A percentile compares a stretch with the other conserved stretches of the same genome.
Evolutionary conservation across 306 rosid species (phyloP).

Genomic region (Ochetophila trinervis): DNA sequence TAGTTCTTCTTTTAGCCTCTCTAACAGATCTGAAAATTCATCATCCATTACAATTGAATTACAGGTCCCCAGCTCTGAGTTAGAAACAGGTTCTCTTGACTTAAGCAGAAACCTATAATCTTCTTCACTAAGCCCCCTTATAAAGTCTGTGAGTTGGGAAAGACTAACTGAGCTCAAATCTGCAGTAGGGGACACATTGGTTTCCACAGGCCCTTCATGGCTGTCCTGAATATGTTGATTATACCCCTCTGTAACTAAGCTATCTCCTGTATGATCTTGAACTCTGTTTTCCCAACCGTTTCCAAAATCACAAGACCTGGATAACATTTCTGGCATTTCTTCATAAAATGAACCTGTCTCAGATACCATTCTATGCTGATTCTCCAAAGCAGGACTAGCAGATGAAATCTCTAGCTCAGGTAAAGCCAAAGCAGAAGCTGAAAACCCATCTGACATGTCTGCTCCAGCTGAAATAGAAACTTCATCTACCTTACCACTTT

Average conservation of each 20-base stretch:
- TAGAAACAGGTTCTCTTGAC: slow-evolving; percentile 43
- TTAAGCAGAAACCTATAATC: slow-evolving; percentile 47
- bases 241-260: slow-evolving; percentile 25
- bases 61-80: slow-evolving; percentile 29
- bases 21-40: slow-evolving; percentile 42
- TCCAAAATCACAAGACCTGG: slow-evolving; percentile 39
- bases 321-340: slow-evolving; percentile 26
- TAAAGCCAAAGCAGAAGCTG: slow-evolving; percentile 28
- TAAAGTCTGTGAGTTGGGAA: slow-evolving; percentile 49
- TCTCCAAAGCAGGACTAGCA: slow-evolving; percentile 29
- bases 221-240: slow-evolving; percentile 28
- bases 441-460: slow-evolving; percentile 31
- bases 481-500: slow-evolving; percentile 33
- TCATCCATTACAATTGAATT: slow-evolving; percentile 25
- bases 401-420: slow-evolving; percentile 32
- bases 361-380: slow-evolving; percentile 25
- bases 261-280: slow-evolving; percentile 24
- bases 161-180: slow-evolving; percentile 45
- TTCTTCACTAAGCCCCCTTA: slow-evolving; percentile 55
- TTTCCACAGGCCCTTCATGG: slow-evolving; percentile 34
- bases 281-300: slow-evolving; percentile 24
- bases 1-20: slow-evolving; percentile 75
- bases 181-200: slow-evolving; percentile 29
- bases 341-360: slow-evolving; percentile 26
- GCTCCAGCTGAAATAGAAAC: slow-evolving; percentile 35